Percentiles rank a stretch among this genome's conserved stretches.
phyloP scores from a whole-genome alignment of 352 stramenopile species.

The Phytophthora uliginosa region DNA sequence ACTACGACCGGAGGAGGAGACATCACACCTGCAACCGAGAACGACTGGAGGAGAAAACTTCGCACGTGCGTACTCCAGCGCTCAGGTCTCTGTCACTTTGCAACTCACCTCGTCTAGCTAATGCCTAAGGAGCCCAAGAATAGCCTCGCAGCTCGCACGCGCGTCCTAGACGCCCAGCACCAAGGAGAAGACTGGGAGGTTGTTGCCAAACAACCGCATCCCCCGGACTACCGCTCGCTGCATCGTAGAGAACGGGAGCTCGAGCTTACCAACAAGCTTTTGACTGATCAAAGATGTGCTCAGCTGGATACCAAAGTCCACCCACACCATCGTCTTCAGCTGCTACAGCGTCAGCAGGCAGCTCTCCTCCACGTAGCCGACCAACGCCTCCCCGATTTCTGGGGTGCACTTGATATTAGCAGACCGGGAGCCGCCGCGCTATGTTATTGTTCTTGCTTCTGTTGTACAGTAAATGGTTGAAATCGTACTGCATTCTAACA shows the following conservation, averaged over 20 bases:
- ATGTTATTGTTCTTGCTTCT: not conserved
- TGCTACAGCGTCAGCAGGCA: no score
- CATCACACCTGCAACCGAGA: not conserved
- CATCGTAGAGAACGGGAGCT: not conserved
- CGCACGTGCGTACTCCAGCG: not conserved
- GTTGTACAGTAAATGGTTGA: no score
- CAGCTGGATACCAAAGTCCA: not conserved
- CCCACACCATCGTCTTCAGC: not conserved
- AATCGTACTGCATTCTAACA: no score
- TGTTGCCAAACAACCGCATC: not conserved
- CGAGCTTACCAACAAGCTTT: no score
- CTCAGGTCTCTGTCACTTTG: not conserved
- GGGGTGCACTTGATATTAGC: no score
- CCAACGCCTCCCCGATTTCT: no score
- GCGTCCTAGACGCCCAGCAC: not conserved
- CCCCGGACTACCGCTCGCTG: not conserved
- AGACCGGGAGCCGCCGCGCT: no score
- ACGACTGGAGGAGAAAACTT: not conserved
- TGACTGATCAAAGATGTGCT: not conserved
- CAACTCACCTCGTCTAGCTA: not conserved
- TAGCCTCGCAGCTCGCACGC: not conserved
- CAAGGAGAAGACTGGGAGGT: slow-evolving; percentile 6
- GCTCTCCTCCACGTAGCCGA: no score
- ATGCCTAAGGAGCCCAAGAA: not conserved
- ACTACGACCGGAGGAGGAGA: not conserved